Conservation (phyloP, 2,329 filamentous ascomycete genomes). For the Parastagonospora nodorum region DNA sequence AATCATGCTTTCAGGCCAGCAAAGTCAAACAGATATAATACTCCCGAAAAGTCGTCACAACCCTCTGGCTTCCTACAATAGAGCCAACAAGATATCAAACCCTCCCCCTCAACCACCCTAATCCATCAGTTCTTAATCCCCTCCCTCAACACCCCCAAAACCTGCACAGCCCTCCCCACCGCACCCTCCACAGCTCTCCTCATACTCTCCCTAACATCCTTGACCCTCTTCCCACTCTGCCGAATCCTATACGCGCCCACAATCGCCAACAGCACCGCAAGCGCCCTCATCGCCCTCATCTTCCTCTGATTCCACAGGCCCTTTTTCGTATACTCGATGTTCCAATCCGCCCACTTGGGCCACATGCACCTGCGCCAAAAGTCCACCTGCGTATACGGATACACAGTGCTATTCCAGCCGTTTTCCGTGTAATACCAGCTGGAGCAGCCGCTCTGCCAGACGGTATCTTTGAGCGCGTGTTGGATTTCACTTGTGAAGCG, state of each 20-base stretch:
- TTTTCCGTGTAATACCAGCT: constrained; percentile 75
- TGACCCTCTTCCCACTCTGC: constrained; percentile 26
- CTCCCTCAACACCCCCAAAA: constrained; percentile 5
- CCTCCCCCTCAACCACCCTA: no score
- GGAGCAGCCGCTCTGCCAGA: constrained; percentile 57
- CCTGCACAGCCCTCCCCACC: constrained; percentile 10
- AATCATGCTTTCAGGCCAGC: no score
- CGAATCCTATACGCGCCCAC: constrained; percentile 31
- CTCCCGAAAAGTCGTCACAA: no score
- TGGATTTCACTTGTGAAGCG: constrained; percentile 57
- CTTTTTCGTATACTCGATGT: constrained; percentile 56
- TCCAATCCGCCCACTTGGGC: constrained; percentile 61
- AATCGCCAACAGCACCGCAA: constrained; percentile 25
- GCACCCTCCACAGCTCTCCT: constrained; percentile 12
- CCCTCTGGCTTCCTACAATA: no score
- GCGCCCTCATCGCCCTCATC: constrained; percentile 17
- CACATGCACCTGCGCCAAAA: constrained; percentile 58
- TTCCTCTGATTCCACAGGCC: constrained; percentile 47
- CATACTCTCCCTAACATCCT: constrained; percentile 23
- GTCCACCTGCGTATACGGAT: constrained; percentile 54
- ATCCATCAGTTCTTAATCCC: background rate
- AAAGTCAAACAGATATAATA: no score
- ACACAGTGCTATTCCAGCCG: constrained; percentile 81
- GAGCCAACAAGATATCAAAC: no score
- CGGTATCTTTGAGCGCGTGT: constrained; percentile 55